These are phyloP conservation scores for Fusarium equiseti DNA, from an alignment of 2,329 filamentous ascomycete species.

Conservation along the genomic window DNA sequence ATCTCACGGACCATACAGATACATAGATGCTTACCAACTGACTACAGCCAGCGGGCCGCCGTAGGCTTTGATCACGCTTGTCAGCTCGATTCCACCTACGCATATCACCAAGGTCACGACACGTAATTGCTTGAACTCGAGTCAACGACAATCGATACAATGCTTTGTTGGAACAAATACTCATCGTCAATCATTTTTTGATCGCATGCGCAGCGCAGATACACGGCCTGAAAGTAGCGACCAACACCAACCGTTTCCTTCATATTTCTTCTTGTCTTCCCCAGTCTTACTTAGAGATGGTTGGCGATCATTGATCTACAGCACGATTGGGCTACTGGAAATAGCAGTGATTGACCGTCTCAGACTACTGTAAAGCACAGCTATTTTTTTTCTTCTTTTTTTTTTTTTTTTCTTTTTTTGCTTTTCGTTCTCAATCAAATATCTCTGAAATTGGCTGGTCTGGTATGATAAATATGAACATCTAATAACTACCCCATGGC, in stretches of 20 bases:
- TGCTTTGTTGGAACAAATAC: neutral
- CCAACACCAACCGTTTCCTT: constrained; percentile 1
- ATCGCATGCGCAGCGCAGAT: constrained; percentile 20
- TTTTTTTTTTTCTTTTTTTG: neutral
- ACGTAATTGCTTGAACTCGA: constrained; percentile 6
- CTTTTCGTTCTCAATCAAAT: constrained; percentile 1
- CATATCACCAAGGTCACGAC: constrained; percentile 1
- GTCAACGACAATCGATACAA: neutral
- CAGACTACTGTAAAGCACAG: neutral
- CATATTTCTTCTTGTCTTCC: neutral
- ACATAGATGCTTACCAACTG: constrained; percentile 31
- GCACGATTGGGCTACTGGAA: constrained; percentile 22
- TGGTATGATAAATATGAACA: neutral
- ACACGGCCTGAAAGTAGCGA: constrained; percentile 8
- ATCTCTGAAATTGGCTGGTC: neutral
- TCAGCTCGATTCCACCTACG: constrained; percentile 22
- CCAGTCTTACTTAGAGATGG: neutral
- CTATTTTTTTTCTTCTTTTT: neutral
- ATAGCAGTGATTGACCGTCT: constrained; percentile 7
- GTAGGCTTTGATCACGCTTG: constrained; percentile 23
- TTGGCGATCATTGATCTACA: constrained; percentile 33
- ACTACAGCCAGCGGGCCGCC: constrained; percentile 40
- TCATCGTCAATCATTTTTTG: constrained; percentile 31
- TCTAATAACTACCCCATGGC: neutral
- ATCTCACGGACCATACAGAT: constrained; percentile 40